Percentiles rank a stretch among this genome's conserved stretches.
Evolutionary conservation across 2,329 filamentous ascomycete species (phyloP).

Genomic region (Fusarium sublunatum): DNA sequence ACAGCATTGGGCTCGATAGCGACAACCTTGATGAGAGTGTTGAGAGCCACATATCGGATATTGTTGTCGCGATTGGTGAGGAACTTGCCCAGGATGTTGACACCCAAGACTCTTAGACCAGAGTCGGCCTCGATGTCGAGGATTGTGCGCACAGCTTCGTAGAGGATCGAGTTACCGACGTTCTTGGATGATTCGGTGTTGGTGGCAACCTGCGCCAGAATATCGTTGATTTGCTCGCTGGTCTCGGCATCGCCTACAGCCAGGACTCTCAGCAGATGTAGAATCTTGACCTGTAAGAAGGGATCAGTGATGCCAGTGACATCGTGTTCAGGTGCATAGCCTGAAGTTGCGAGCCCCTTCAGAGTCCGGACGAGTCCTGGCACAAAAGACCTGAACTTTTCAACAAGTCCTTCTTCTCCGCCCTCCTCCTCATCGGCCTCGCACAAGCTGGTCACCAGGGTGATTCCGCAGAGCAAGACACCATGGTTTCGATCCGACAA

Average conservation of each 20-base stretch:
- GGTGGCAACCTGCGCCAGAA: slow-evolving; percentile 94
- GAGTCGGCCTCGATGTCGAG: slow-evolving; percentile 98
- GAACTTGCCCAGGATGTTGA: slow-evolving; percentile 99
- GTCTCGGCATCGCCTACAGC: slow-evolving; percentile 86
- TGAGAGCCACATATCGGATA: slow-evolving; percentile 96
- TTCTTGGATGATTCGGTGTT: slow-evolving; percentile 99
- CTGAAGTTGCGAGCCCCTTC: slow-evolving; percentile 92
- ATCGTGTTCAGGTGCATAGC: slow-evolving; percentile 97
- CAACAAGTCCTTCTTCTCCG: slow-evolving; percentile 88
- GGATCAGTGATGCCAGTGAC: slow-evolving; percentile 98
- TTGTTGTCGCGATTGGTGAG: slow-evolving; percentile 99
- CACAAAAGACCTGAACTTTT: slow-evolving; percentile 90
- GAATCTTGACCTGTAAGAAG: slow-evolving; percentile 96
- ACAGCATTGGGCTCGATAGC: slow-evolving; percentile 98
- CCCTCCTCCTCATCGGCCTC: slow-evolving; percentile 94
- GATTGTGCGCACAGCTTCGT: slow-evolving; percentile 96
- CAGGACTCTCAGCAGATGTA: slow-evolving; percentile 85
- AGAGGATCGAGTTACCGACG: slow-evolving; percentile 96
- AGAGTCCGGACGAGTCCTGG: slow-evolving; percentile 87
- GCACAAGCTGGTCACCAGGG: slow-evolving; percentile 89
- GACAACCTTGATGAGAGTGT: slow-evolving; percentile 97
- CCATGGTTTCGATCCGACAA: slow-evolving; percentile 95
- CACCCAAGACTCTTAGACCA: slow-evolving; percentile 89
- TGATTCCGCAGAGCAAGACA: slow-evolving; percentile 91
- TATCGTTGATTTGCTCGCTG: slow-evolving; percentile 98